phyloP scores from a whole-genome alignment of 2,329 filamentous ascomycete genomes.

The Colletotrichum limetticola region DNA sequence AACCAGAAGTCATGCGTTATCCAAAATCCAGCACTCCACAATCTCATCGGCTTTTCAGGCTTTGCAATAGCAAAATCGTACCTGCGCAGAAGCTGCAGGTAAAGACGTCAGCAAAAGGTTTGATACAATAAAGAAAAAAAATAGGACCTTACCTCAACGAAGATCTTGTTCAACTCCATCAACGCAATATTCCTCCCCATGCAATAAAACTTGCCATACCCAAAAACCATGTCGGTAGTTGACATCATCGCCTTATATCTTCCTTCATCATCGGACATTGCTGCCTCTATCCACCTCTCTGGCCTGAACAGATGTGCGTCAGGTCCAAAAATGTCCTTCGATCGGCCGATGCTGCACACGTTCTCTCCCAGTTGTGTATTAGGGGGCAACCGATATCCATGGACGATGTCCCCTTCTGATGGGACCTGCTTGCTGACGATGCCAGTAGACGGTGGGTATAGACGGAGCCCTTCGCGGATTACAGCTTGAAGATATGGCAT shows the following conservation, averaged over 20 bases:
- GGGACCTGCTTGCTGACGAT: conserved; percentile 62
- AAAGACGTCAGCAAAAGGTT: rapidly evolving
- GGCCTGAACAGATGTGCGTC: conserved; percentile 58
- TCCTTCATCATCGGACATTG: conserved; percentile 42
- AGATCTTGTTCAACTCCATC: conserved; percentile 56
- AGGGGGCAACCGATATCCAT: conserved; percentile 47
- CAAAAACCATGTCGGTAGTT: conserved; percentile 55
- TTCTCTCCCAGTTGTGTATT: conserved; percentile 54
- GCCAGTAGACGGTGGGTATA: conserved; percentile 60
- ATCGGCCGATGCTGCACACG: conserved; percentile 49
- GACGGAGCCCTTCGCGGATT: conserved; percentile 61
- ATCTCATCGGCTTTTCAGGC: conserved; percentile 34
- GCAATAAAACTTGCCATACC: conserved; percentile 53
- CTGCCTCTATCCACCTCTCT: conserved; percentile 57
- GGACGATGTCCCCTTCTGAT: conserved; percentile 46
- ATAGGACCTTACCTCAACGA: conserved; percentile 51
- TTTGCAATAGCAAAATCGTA: conserved; percentile 37
- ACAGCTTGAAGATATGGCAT: conserved; percentile 61
- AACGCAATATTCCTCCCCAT: conserved; percentile 56
- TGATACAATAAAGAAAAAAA: conserved; percentile 35
- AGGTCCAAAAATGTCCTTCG: conserved; percentile 54
- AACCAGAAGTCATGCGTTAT: conserved; percentile 40
- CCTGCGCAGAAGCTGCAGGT: conserved; percentile 36
- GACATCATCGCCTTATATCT: conserved; percentile 46
- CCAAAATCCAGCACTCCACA: conserved; percentile 37